Evolutionary conservation across 805 yeast genomes (phyloP).

Genomic region (Candida succiphila): DNA sequence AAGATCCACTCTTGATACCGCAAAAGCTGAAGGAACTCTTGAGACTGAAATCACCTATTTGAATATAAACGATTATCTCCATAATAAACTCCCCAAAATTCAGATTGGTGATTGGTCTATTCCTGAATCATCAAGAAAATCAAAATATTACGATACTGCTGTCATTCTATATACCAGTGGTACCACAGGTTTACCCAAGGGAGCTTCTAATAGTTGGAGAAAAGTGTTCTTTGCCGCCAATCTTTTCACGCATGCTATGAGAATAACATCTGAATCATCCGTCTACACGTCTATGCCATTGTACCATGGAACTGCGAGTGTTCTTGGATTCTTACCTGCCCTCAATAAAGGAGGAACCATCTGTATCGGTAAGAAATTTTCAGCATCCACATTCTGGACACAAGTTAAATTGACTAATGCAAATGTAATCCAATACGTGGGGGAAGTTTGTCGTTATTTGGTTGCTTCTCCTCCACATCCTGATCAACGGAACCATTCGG

Average conservation of each 20-base stretch:
- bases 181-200: constrained; percentile 82
- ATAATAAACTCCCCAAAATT: not conserved
- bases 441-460: constrained; percentile 79
- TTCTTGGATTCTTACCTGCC: constrained; percentile 61
- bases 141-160: constrained; percentile 45
- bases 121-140: constrained; percentile 8
- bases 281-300: constrained; percentile 85
- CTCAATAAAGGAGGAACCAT: constrained; percentile 53
- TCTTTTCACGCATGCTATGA: constrained; percentile 53
- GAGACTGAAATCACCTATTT: constrained; percentile 9
- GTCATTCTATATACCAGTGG: constrained; percentile 78
- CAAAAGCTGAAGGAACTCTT: constrained; percentile 25
- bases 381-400: constrained; percentile 74
- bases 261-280: constrained; percentile 37
- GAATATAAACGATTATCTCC: constrained; percentile 3
- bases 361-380: constrained; percentile 64
- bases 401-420: constrained; percentile 62
- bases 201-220: constrained; percentile 81
- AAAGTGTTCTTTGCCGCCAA: constrained; percentile 58
- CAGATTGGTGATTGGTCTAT: not conserved
- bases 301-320: constrained; percentile 80
- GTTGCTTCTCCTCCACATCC: not conserved
- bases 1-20: constrained; percentile 25
- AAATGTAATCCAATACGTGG: constrained; percentile 78
- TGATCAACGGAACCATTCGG: constrained; percentile 51